Conservation (phyloP, 2,329 filamentous ascomycete species). For the Aspergillus jensenii region DNA sequence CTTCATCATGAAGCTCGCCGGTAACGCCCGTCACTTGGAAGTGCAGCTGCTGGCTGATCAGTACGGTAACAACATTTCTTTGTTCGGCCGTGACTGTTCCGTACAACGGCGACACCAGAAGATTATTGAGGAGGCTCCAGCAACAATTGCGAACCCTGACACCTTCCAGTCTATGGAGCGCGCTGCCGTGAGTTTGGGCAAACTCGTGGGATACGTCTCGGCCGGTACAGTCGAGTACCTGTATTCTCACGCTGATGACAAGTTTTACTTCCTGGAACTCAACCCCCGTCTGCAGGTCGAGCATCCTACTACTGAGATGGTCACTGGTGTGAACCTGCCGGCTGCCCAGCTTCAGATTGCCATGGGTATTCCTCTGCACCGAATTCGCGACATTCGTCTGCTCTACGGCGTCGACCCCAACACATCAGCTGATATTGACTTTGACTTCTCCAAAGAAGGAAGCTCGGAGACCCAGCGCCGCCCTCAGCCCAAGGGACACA, state of each 20-base stretch:
- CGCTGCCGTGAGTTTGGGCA: slow-evolving; percentile 89
- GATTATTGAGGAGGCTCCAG: slow-evolving; percentile 98
- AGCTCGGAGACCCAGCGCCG: slow-evolving; percentile 83
- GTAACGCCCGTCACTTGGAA: slow-evolving; percentile 93
- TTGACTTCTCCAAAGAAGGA: slow-evolving; percentile 86
- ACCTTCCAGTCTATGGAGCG: slow-evolving; percentile 98
- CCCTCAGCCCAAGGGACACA: slow-evolving; percentile 92
- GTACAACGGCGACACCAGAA: slow-evolving; percentile 98
- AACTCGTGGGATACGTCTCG: slow-evolving; percentile 95
- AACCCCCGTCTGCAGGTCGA: slow-evolving; percentile 99
- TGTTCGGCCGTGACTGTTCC: slow-evolving; percentile 98
- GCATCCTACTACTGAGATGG: slow-evolving; percentile 99
- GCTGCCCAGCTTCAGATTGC: slow-evolving; percentile 97
- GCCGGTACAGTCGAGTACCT: slow-evolving; percentile 98
- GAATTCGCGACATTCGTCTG: slow-evolving; percentile 92
- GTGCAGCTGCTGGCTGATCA: slow-evolving; percentile 97
- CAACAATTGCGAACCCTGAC: slow-evolving; percentile 84
- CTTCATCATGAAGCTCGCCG: slow-evolving; percentile 99
- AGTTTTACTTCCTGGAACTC: slow-evolving; percentile 98
- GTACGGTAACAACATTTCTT: slow-evolving; percentile 99
- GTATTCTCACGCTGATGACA: slow-evolving; percentile 95
- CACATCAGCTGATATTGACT: slow-evolving; percentile 84
- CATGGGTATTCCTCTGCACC: slow-evolving; percentile 95
- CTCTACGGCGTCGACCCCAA: slow-evolving; percentile 95
- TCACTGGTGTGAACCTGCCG: slow-evolving; percentile 93